These are phyloP conservation scores for Hypoxylon lienhwacheense DNA, from an alignment of 495 filamentous ascomycete genomes.

Conservation along the genomic window DNA sequence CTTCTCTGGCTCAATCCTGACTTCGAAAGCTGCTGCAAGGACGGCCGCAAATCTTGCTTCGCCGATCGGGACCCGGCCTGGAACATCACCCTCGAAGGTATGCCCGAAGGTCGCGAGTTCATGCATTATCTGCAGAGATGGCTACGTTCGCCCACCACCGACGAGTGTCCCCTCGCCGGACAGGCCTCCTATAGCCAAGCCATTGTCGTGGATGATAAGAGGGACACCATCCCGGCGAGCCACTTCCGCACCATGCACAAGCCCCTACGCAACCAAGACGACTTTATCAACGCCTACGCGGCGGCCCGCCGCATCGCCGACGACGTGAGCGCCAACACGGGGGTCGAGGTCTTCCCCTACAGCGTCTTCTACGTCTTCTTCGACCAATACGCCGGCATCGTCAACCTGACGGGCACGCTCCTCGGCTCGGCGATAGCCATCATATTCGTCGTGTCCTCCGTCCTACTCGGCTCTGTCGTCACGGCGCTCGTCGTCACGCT, in stretches of 20 bases:
- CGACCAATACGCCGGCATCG: constrained; percentile 90
- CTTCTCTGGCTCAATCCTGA: constrained; percentile 92
- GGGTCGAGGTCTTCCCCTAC: constrained; percentile 87
- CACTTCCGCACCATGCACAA: constrained; percentile 92
- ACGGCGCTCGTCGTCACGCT: constrained; percentile 81
- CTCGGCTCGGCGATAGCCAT: constrained; percentile 80
- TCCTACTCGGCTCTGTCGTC: constrained; percentile 79
- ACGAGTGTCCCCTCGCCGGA: constrained; percentile 83
- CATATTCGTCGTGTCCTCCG: constrained; percentile 74
- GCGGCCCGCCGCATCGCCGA: constrained; percentile 87
- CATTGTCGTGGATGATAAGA: constrained; percentile 71
- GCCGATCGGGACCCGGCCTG: constrained; percentile 71
- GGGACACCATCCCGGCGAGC: constrained; percentile 68
- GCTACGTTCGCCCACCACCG: constrained; percentile 75
- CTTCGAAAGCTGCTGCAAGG: constrained; percentile 76
- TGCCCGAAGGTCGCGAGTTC: constrained; percentile 92
- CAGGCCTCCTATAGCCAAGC: constrained; percentile 85
- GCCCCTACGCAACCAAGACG: constrained; percentile 81
- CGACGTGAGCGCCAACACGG: constrained; percentile 66
- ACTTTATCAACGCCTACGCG: constrained; percentile 89
- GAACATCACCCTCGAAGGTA: constrained; percentile 84
- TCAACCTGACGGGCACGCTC: constrained; percentile 72
- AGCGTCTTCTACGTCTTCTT: constrained; percentile 98
- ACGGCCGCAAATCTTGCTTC: constrained; percentile 72
- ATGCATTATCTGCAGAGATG: constrained; percentile 80